Percentiles rank a stretch among this genome's conserved stretches.
Conservation (phyloP, 345 rosid genomes). For the Eutrema heterophyllum region DNA sequence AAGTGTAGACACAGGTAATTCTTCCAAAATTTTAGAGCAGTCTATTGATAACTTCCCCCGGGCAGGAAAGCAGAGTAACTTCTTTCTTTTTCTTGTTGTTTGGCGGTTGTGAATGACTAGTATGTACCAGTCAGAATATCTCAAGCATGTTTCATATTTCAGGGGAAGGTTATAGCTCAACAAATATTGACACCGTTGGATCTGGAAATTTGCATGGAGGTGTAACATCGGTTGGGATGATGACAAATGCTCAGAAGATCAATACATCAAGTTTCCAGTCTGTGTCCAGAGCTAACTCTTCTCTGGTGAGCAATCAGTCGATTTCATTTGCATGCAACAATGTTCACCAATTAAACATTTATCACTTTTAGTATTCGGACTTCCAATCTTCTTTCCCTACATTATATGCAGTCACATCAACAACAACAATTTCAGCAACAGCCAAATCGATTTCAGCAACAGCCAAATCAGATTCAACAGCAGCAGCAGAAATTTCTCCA, state of each 20-base stretch:
- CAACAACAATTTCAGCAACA: constrained; percentile 60
- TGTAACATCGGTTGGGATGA: constrained; percentile 47
- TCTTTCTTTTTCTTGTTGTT: constrained; percentile 2
- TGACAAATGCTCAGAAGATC: constrained; percentile 48
- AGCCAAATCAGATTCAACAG: constrained; percentile 45
- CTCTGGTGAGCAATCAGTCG: constrained; percentile 51
- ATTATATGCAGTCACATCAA: constrained; percentile 49
- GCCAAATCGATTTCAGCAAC: constrained; percentile 56
- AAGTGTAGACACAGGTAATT: constrained; percentile 43
- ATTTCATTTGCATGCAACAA: constrained; percentile 46
- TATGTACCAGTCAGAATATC: constrained; percentile 8
- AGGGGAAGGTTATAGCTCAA: constrained; percentile 74
- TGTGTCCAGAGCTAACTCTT: constrained; percentile 46
- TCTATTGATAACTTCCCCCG: constrained; percentile 55
- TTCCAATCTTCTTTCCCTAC: constrained; percentile 43
- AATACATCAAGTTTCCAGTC: constrained; percentile 50
- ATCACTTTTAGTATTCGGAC: constrained; percentile 45
- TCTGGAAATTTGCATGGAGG: constrained; percentile 56
- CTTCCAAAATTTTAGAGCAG: constrained; percentile 56
- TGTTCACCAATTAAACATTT: constrained; percentile 39
- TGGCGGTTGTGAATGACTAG: constrained; percentile 7
- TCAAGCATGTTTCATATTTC: constrained; percentile 24
- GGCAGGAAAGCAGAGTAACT: constrained; percentile 50
- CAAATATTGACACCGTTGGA: constrained; percentile 50
- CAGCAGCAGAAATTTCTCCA: constrained; percentile 58